Evolutionary conservation across 2,329 filamentous ascomycete genomes (phyloP), one percentile per base, ranked within the genome.

Genomic region (Tolypocladium inflatum): DNA sequence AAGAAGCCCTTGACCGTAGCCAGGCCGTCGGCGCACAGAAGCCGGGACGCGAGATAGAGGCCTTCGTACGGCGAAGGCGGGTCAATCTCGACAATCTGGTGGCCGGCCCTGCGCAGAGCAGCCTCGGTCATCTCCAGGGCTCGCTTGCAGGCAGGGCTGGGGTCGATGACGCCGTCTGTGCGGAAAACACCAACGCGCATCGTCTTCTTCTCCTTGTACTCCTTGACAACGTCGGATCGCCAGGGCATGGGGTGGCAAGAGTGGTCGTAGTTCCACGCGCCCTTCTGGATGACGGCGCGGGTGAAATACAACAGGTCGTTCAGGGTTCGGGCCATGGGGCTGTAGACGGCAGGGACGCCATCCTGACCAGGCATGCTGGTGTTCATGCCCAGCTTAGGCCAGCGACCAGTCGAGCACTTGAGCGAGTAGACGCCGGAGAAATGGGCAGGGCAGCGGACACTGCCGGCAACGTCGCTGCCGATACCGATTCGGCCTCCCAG

Each of bases 281-380:
- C 78, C 85, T 94, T 93, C 55, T 83, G 76, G 57, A 97, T 82
- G 57, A 97, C 76, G 9, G 85, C 82, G 56, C 85, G 84, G 4
- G 90, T 89, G 71, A 97, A 97, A 74, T 96, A 96, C 1, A 81
- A 81, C 60, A 97, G 75, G 68, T 97, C 92, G 62, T 86, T 82
- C 59, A 96, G 74, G 0, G 91, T 96, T 56, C 91, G 82, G 3
- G 92, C 84, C 93, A 97, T 97, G 6, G 92, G 92, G 59, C 89
- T 93, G 74, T 92, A 96, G 23, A 96, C 91, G 62, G 88, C 90
- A 1, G 90, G 86, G 38, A 97, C 85, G 0, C 91, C 92, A 69
- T 97, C 93, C 70, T 97, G 91, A 0, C 93, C 93, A 0, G 89
- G 85, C 91, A 96, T 96, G 65, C 88, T 92, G 0, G 92, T 96